Evolutionary conservation across 73 alveolate genomes (phyloP).

Genomic region (Stentor roeselii): DNA sequence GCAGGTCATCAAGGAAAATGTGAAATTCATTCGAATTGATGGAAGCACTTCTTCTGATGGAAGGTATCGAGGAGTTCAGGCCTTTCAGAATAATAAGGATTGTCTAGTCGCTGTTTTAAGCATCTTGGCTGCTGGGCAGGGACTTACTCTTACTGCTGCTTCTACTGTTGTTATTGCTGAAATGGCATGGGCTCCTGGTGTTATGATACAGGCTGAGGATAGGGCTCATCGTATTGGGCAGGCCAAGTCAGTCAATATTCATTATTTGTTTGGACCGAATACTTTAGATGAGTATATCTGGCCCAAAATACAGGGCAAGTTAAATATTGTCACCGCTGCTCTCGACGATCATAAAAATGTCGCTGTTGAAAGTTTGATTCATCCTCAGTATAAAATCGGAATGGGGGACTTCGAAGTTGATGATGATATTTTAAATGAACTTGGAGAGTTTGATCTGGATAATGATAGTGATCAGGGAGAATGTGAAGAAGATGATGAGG

Average conservation of each 20-base stretch:
- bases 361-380: slow-evolving; percentile 21
- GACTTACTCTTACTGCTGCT: slow-evolving; percentile 97
- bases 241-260: slow-evolving; percentile 86
- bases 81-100: slow-evolving; percentile 75
- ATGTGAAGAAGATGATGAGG: slow-evolving; percentile 42
- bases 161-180: slow-evolving; percentile 97
- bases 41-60: slow-evolving; percentile 76
- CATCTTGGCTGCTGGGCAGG: slow-evolving; percentile 88
- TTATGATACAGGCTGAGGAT: slow-evolving; percentile 98
- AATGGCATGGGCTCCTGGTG: slow-evolving; percentile 86
- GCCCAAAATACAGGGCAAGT: slow-evolving; percentile 71
- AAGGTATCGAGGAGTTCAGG: slow-evolving; percentile 78
- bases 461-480: slow-evolving; percentile 35
- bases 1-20: slow-evolving; percentile 63
- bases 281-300: slow-evolving; percentile 91
- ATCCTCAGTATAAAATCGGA: slow-evolving; percentile 18
- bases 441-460: slow-evolving; percentile 29
- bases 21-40: slow-evolving; percentile 87
- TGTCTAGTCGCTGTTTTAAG: slow-evolving; percentile 85
- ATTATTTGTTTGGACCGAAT: slow-evolving; percentile 89
- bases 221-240: slow-evolving; percentile 97
- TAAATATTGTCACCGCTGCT: slow-evolving; percentile 78
- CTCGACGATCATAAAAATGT: slow-evolving; percentile 66
- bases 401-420: slow-evolving; percentile 26
- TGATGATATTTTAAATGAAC: not conserved